Conservation (phyloP, 83 land plant genomes). For the Thuja plicata region DNA sequence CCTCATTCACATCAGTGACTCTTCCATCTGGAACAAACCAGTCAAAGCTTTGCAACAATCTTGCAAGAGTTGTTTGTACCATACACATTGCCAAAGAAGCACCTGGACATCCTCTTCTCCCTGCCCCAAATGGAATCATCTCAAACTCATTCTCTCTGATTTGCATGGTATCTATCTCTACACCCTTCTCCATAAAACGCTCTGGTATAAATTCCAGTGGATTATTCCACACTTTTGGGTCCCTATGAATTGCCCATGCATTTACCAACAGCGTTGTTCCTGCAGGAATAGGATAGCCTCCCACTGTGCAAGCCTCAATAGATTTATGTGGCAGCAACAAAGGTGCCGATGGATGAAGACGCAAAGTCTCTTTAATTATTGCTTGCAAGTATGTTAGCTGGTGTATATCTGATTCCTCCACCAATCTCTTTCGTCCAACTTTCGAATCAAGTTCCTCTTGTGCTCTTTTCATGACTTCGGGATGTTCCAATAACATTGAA, state of each 20-base stretch:
- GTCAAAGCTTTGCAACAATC: too few relatives aligned
- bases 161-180: not conserved
- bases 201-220: conserved; percentile 24
- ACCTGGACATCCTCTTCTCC: too few relatives aligned
- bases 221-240: conserved; percentile 6
- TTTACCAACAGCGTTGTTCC: conserved; percentile 20
- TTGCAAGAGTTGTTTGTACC: too few relatives aligned
- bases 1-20: conserved; percentile 29
- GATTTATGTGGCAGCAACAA: conserved; percentile 26
- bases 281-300: conserved; percentile 18
- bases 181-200: conserved; percentile 1
- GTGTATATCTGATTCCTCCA: not conserved
- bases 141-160: not conserved
- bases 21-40: conserved; percentile 15
- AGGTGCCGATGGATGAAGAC: conserved; percentile 26
- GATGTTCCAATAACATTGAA: not conserved
- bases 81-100: too few relatives aligned
- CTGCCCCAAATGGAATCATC: too few relatives aligned
- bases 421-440: not conserved
- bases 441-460: not conserved
- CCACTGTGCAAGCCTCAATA: conserved; percentile 7
- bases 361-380: not conserved
- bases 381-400: not conserved
- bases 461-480: not conserved
- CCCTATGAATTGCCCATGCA: conserved; percentile 19